A percentile compares a stretch with the other conserved stretches of the same genome.
Evolutionary conservation across 129 eudicot species (phyloP).

Genomic region (Flaveria sonorensis): DNA sequence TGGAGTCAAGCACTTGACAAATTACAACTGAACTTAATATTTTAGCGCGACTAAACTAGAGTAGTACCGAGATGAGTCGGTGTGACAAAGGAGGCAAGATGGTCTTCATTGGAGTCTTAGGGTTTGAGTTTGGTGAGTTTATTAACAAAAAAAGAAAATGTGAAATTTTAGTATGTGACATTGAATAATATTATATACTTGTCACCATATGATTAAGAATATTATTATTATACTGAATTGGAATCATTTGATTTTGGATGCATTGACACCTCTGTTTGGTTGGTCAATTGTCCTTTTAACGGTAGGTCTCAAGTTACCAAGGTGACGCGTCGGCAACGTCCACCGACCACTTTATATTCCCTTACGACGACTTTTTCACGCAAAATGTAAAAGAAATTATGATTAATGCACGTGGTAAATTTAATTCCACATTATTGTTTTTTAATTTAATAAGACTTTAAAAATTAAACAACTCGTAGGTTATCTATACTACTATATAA

Average conservation of each 20-base stretch:
- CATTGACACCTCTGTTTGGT: conserved; percentile 18
- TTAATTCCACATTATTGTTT: neutral
- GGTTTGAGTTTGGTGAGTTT: neutral
- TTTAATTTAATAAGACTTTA: too few species aligned
- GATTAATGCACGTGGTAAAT: conserved; percentile 14
- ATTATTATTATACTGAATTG: conserved; percentile 2
- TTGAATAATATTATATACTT: neutral
- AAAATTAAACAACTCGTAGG: too few species aligned
- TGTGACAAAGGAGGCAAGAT: too few species aligned
- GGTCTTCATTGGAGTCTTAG: too few species aligned
- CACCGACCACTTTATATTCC: conserved; percentile 30
- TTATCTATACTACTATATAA: too few species aligned
- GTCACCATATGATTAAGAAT: neutral
- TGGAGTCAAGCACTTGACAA: too few species aligned
- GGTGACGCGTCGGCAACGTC: conserved; percentile 29
- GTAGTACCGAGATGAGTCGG: too few species aligned
- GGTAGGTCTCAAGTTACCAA: conserved; percentile 30
- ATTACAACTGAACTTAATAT: too few species aligned
- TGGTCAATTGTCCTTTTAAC: conserved; percentile 31
- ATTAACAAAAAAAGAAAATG: neutral
- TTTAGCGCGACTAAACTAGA: too few species aligned
- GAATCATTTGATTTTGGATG: conserved; percentile 31
- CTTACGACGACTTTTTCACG: conserved; percentile 5
- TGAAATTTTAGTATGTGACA: neutral
- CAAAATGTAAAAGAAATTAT: neutral